Evolutionary conservation across 495 filamentous ascomycete species (phyloP).

Genomic region (Penicillium flavigenum): DNA sequence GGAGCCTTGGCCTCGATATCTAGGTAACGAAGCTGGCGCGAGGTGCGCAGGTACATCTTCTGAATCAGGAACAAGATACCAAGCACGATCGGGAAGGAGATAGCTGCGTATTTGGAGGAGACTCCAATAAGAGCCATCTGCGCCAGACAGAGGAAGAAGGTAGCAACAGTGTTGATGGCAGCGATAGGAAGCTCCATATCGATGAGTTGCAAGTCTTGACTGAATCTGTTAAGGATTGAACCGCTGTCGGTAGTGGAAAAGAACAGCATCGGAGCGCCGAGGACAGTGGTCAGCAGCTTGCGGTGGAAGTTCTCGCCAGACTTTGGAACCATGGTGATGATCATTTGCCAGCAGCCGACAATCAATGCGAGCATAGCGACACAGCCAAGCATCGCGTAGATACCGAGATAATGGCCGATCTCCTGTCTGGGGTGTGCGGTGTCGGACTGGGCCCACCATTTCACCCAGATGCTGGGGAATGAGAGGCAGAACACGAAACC

Average conservation of each 20-base stretch:
- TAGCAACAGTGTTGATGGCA: constrained; percentile 49
- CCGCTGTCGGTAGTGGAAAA: constrained; percentile 49
- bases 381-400: constrained; percentile 54
- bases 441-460: constrained; percentile 54
- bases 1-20: constrained; percentile 63
- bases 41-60: constrained; percentile 62
- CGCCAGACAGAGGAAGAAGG: constrained; percentile 46
- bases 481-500: constrained; percentile 48
- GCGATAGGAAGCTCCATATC: constrained; percentile 56
- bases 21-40: constrained; percentile 61
- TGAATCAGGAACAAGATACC: constrained; percentile 54
- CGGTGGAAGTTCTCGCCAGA: constrained; percentile 52
- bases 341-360: constrained; percentile 50
- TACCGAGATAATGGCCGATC: constrained; percentile 53
- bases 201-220: constrained; percentile 60
- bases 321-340: constrained; percentile 55
- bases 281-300: constrained; percentile 49
- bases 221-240: constrained; percentile 54
- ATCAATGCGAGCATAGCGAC: constrained; percentile 44
- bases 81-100: constrained; percentile 50
- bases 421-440: constrained; percentile 39
- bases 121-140: constrained; percentile 53
- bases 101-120: constrained; percentile 49
- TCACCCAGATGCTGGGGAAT: constrained; percentile 54
- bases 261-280: constrained; percentile 49